Evolutionary conservation across 768 basidiomycete genomes (phyloP).

Genomic region (Boletus barrowsii): DNA sequence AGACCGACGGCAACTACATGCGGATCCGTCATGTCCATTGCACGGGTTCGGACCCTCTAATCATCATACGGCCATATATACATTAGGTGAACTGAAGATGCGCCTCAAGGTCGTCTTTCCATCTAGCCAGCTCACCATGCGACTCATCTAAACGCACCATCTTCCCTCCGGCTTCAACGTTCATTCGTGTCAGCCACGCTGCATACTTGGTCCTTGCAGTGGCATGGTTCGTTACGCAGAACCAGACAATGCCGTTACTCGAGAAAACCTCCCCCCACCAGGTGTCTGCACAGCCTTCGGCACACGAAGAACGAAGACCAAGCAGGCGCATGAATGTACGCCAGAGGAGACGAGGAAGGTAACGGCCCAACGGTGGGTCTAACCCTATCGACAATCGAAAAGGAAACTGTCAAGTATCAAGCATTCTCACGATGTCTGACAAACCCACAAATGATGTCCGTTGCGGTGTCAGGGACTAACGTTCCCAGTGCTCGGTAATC

Average conservation of each 20-base stretch:
- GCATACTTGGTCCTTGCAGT: slow-evolving; percentile 11
- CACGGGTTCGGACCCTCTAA: too few relatives aligned
- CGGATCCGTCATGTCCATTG: too few relatives aligned
- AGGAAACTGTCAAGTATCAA: background rate
- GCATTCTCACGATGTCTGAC: background rate
- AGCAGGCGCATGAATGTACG: slow-evolving; percentile 51
- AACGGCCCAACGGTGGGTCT: slow-evolving; percentile 59
- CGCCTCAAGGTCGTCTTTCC: slow-evolving; percentile 31
- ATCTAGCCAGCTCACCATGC: slow-evolving; percentile 39
- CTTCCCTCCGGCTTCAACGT: slow-evolving; percentile 30
- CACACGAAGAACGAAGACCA: slow-evolving; percentile 38
- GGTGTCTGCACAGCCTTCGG: slow-evolving; percentile 47
- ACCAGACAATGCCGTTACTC: slow-evolving; percentile 47
- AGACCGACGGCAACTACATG: too few relatives aligned
- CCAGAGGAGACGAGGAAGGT: slow-evolving; percentile 55
- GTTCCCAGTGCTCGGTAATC: slow-evolving; percentile 35
- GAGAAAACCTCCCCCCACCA: slow-evolving; percentile 42
- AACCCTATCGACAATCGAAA: slow-evolving; percentile 45
- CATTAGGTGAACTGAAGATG: background rate
- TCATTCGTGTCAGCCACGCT: slow-evolving; percentile 16
- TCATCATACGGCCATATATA: too few relatives aligned
- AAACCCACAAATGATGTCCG: slow-evolving; percentile 54
- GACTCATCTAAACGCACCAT: slow-evolving; percentile 55
- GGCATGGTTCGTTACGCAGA: slow-evolving; percentile 45
- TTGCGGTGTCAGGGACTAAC: slow-evolving; percentile 38